Base-by-base conservation (phyloP, 164 flowering plant species). In the Umbilicus rupestris region DNA sequence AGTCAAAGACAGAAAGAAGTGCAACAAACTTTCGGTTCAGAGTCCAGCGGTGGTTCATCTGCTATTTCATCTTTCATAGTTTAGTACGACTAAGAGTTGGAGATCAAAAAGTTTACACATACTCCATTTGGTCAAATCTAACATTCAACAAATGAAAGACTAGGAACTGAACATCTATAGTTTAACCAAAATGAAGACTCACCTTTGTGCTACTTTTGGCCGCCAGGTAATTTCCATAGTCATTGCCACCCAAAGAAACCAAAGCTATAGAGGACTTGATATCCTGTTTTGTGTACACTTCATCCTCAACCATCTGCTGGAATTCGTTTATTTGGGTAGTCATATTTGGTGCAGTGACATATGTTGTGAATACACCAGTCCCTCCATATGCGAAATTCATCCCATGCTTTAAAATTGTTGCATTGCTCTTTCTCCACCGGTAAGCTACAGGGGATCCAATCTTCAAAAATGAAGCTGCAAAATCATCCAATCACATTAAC, bases 301-400 rank as follows among this genome's bases (percentile, higher is more conserved):
- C 49, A 14, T 45, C 19, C 19, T 45, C 17, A 1, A 45, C 14
- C 49, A 45, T 17, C 31, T 69, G 71, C 67, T 81, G 73, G 28
- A 85, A 76, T 7, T 64, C 67, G 55, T 74, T 69, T 37, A 85
- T 79, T 63, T 83, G 89, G 62, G 72, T 50, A 0, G 86, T 77
- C 77, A 85, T 74, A 71, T 82, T 85, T 20, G 86, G 44, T 41
- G 9, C 44, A 9, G 44, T 10, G 5, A 15, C 14, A 41, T 66
- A 17, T 49, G 85, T 83, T 49, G 76, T 44, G 73, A 84, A 84
- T 1, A 81, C 85, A 15, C 86, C 89, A 1, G 85, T 77, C 73
- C 89, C 89, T 10, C 44, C 44, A 41, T 41, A 41, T 1, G 44
- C 89, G 59, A 78, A 85, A 72, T 83, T 85, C 75, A 83, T 73